These are phyloP conservation scores for Paulownia fortunei DNA, from an alignment of 257 asterid genomes.

Conservation along the genomic window DNA sequence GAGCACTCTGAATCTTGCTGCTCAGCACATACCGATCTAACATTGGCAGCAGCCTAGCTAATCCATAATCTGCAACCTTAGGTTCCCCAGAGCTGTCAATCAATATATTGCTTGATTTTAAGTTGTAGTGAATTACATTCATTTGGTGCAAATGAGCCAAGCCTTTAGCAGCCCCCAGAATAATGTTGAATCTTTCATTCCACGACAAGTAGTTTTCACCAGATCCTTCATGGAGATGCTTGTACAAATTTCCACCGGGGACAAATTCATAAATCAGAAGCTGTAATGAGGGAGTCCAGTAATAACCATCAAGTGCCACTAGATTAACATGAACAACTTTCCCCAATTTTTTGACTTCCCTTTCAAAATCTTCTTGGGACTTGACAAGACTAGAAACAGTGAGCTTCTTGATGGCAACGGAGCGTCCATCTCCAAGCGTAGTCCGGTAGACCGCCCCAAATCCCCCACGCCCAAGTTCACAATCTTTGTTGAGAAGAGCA, in stretches of 20 bases:
- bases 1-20: conserved; percentile 92
- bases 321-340: conserved; percentile 67
- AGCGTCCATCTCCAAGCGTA: conserved; percentile 69
- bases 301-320: conserved; percentile 81
- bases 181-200: conserved; percentile 74
- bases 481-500: conserved; percentile 82
- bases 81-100: conserved; percentile 72
- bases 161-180: conserved; percentile 82
- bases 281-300: conserved; percentile 89
- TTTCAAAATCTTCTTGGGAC: conserved; percentile 81
- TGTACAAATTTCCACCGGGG: conserved; percentile 78
- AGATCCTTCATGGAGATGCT: conserved; percentile 74
- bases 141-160: conserved; percentile 74
- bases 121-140: conserved; percentile 81
- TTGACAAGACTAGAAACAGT: conserved; percentile 82
- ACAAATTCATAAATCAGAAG: conserved; percentile 83
- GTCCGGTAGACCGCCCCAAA: conserved; percentile 88
- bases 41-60: conserved; percentile 79
- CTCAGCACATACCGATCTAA: conserved; percentile 79
- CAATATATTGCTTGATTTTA: conserved; percentile 80
- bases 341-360: conserved; percentile 74
- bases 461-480: conserved; percentile 95
- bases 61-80: conserved; percentile 79
- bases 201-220: conserved; percentile 58
- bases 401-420: conserved; percentile 89